Base-by-base conservation (phyloP, 495 filamentous ascomycete genomes). In the Talaromyces adpressus region DNA sequence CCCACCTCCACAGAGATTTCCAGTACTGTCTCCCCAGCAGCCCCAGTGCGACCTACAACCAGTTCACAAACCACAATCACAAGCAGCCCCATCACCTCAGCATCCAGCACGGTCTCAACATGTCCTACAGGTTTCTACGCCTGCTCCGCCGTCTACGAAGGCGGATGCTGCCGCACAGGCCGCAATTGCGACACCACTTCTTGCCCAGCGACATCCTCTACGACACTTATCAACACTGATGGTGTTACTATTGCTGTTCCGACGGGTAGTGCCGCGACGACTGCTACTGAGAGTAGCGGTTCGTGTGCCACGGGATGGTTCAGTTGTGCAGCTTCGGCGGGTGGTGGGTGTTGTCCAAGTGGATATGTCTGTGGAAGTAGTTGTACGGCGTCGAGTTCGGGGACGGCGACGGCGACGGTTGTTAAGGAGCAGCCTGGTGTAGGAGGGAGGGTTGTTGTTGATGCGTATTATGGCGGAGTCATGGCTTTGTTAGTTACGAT, bases 111-210 rank as follows among this genome's bases (percentile, higher is more conserved):
- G n/a, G 75, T 70, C 60, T 72, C 80, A 23, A 74, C 79, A 61
- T 90, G 88, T 66, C 89, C 92, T 14, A 84, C 85, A 0, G 87
- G 90, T 1, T 91, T 90, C 78, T 94, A 94, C 74, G 82, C 85
- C 59, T 88, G 89, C 70, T 82, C 80, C 54, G 83, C 84, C 1
- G 80, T 83, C 58, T 85, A 89, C 62, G 81, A 84, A 3, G 86
- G 86, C 53, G 90, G 90, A 4, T 94, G 91, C 74, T 94, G 91
- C 73, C 89, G 87, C 25, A 90, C 90, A 6, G 92, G 91, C 1
- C 84, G 92, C 30, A 80, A 95, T 73, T 97, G 93, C 73, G 86
- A 87, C 71, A 74, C 85, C 69, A 82, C 92, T 64, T 71, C 86
- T 70, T 86, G 92, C 81, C 89, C 90, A 0, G 72, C 83, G 0